phyloP scores from a whole-genome alignment of 805 yeast species.

The Wickerhamiella australiensis region DNA sequence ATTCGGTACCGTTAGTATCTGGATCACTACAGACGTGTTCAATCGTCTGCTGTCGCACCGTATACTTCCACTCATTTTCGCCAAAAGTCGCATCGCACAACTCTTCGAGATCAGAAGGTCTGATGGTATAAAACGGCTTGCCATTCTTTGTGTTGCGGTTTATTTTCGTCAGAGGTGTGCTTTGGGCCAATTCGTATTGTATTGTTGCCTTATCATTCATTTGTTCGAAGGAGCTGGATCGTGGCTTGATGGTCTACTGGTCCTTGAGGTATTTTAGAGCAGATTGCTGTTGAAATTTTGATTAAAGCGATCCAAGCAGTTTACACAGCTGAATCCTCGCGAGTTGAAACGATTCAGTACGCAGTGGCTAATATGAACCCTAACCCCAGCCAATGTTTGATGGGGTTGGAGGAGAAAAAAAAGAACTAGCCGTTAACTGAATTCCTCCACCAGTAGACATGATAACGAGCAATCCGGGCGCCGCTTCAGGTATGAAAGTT shows the following conservation, averaged over 20 bases:
- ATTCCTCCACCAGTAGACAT: background rate
- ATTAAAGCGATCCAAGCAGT: no score
- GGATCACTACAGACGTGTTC: no score
- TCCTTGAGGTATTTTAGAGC: no score
- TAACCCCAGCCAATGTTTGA: no score
- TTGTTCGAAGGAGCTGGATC: no score
- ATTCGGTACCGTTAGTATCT: background rate
- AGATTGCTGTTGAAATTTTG: no score
- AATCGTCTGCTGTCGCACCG: background rate
- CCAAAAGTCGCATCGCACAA: background rate
- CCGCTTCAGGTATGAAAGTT: slow-evolving; percentile 24
- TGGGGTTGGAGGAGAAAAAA: background rate
- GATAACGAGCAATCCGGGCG: slow-evolving; percentile 26
- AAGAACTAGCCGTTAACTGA: slow-evolving; percentile 7
- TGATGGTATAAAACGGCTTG: background rate
- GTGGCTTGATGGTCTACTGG: no score
- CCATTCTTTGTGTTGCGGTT: background rate
- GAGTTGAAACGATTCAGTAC: no score
- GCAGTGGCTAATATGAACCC: no score
- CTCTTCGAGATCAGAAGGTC: background rate
- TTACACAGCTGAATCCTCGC: no score
- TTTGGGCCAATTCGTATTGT: background rate
- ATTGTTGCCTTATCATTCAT: background rate
- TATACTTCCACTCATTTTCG: background rate
- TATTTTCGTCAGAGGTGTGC: background rate